These are phyloP conservation scores for Candida michaelii DNA, from an alignment of 805 yeast genomes.

Conservation along the genomic window DNA sequence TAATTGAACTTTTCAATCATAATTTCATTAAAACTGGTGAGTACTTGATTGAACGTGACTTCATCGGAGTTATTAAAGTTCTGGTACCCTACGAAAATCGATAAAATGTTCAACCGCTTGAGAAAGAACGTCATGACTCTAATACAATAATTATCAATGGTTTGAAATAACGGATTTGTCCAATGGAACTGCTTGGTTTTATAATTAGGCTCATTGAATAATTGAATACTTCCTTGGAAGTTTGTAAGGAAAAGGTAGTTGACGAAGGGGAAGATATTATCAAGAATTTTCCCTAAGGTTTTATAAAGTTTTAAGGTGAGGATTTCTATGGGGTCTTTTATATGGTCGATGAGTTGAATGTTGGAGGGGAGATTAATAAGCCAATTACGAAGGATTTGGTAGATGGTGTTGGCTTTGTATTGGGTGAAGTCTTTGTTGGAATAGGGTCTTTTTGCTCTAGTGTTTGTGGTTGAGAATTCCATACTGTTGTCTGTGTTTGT, in stretches of 20 bases:
- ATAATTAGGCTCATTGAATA: conserved; percentile 15
- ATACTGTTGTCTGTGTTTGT: too few species aligned
- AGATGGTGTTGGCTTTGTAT: conserved; percentile 10
- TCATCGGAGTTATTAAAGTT: conserved; percentile 9
- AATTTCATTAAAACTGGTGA: conserved; percentile 20
- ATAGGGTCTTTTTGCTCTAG: too few species aligned
- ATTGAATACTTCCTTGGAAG: conserved; percentile 22
- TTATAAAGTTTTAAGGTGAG: conserved; percentile 16
- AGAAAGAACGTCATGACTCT: conserved; percentile 22
- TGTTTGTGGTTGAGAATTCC: too few species aligned
- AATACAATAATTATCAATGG: conserved; percentile 18
- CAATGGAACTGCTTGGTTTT: not conserved
- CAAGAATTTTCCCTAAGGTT: conserved; percentile 17
- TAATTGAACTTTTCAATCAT: conserved; percentile 20
- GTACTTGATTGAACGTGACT: conserved; percentile 10
- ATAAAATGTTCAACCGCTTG: conserved; percentile 20
- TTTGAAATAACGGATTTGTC: conserved; percentile 1
- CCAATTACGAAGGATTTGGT: conserved; percentile 22
- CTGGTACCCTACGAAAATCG: conserved; percentile 19
- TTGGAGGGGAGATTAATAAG: conserved; percentile 22
- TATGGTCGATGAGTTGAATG: conserved; percentile 12
- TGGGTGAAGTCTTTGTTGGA: too few species aligned
- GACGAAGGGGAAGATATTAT: conserved; percentile 24
- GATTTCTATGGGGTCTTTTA: conserved; percentile 16
- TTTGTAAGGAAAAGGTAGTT: conserved; percentile 21